Conservation (phyloP, 2,329 filamentous ascomycete species). For the Colletotrichum sp. region DNA sequence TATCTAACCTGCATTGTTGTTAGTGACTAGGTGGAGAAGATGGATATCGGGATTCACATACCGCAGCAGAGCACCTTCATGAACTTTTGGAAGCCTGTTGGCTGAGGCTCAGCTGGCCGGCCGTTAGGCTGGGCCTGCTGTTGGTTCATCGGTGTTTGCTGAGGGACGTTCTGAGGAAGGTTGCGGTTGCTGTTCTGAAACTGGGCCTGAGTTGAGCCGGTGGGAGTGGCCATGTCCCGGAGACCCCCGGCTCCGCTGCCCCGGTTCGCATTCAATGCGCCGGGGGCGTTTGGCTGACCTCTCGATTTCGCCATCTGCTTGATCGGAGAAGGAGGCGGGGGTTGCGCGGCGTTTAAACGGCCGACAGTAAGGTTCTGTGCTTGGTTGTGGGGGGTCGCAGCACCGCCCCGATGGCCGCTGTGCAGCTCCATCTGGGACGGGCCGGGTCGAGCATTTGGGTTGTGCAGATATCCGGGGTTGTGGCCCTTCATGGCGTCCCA, state of each 20-base stretch:
- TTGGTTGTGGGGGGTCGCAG: slow-evolving; percentile 68
- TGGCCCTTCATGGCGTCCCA: slow-evolving; percentile 79
- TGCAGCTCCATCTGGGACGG: slow-evolving; percentile 86
- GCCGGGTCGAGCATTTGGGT: slow-evolving; percentile 78
- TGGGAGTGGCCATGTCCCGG: slow-evolving; percentile 80
- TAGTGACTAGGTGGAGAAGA: not conserved
- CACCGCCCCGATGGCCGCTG: slow-evolving; percentile 70
- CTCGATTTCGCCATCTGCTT: slow-evolving; percentile 79
- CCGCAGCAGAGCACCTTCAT: slow-evolving; percentile 94
- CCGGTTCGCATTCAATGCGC: slow-evolving; percentile 76
- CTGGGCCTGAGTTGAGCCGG: slow-evolving; percentile 92
- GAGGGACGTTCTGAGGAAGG: slow-evolving; percentile 69
- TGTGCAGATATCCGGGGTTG: slow-evolving; percentile 71
- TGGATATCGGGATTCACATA: slow-evolving; percentile 23
- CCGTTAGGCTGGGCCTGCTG: slow-evolving; percentile 57
- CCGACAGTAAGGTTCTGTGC: slow-evolving; percentile 73
- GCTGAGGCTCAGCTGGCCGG: slow-evolving; percentile 71
- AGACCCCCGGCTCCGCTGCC: slow-evolving; percentile 75
- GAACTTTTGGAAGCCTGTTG: slow-evolving; percentile 86
- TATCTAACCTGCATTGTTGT: slow-evolving; percentile 8
- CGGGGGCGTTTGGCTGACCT: slow-evolving; percentile 79
- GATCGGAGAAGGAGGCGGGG: slow-evolving; percentile 84
- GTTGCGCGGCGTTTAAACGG: slow-evolving; percentile 94
- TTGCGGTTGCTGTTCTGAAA: slow-evolving; percentile 96
- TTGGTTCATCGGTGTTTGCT: slow-evolving; percentile 62